Base-by-base conservation (phyloP, 345 rosid species). In the Gossypium ekmanianum region DNA sequence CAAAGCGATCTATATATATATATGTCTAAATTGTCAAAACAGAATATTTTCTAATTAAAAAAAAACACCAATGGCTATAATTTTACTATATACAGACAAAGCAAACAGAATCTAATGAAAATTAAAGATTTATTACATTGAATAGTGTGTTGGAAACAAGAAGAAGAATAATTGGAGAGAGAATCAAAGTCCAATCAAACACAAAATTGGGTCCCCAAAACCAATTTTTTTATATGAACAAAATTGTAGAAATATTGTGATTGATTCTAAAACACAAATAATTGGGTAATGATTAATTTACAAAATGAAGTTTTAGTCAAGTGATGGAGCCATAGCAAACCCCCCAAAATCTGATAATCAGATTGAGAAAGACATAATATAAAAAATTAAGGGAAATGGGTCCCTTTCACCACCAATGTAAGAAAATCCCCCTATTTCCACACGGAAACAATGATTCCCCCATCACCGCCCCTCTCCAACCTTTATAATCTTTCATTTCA, bases 401-500 rank as follows among this genome's bases (percentile, higher is more conserved):
- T 18, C 78, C 62, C 68, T 55, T 79, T n/a, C 3, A 56, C 75
- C 24, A 20, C 29, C 54, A 12, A 68, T 9, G 17, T 11, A 59
- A 24, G 52, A 61, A 67, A 64, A 47, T 9, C n/a, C 13, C n/a
- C 69, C 76, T 44, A 58, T 16, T 70, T 62, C 51, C 54, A 75
- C 68, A 55, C 72, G 72, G 24, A 44, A 75, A 62, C 78, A 52
- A 43, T 43, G 59, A 20, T 74, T 55, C 18, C 59, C 75, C 20
- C 3, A 52, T 69, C 81, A 74, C 61, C 72, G 66, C 24, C n/a
- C 20, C 22, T 55, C 14, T 9, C 1, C 24, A 2, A 12, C 26
- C 18, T 13, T 13, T 61, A 4, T 29, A 2, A 26, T 24, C 34
- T 59, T 7, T 27, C 50, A 41, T 64, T 64, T 41, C 50, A 63